Evolutionary conservation across 352 stramenopile species (phyloP), one percentile per base, ranked within the genome.

Genomic region (Pythium dissimile): DNA sequence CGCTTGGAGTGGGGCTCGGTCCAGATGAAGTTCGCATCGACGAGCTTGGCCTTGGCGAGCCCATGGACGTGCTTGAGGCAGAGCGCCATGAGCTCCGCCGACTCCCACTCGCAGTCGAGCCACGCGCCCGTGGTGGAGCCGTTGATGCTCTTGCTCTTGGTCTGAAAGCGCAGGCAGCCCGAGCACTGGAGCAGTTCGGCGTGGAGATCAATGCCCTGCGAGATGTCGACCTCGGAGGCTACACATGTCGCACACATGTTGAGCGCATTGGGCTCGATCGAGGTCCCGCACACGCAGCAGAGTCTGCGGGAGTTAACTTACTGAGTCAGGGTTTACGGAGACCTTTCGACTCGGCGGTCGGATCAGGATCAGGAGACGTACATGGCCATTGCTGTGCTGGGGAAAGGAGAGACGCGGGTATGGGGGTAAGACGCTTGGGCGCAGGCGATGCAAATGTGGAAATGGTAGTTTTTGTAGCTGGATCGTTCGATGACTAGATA

Each of bases 1-100:
- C 84, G 80, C 48, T 89, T 88, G 15, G 75, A 88, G 67, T 94
- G 84, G 15, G 75, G 82, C 58, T 94, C 84, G 2, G 84, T 94
- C 84, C 84, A 94, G 49, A 94, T 77, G 53, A 89, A 92, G 9
- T 65, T 71, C 7, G 84, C 84, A 66, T 94, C 84, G 12, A 89
- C 65, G 28, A 94, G 69, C 53, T 92, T 92, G 47, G 68, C 79
- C 59, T 87, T 87, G 43, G 54, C 59, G 18, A 92, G 72, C 0
- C 75, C 75, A 6, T 75, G 62, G 32, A 92, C 61, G 62, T 71
- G 85, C 76, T 90, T 90, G 27, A 92, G 70, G 45, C 80, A 89
- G 32, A 92, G 68, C 58, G 80, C 79, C 71, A 92, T 79, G 39
- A 92, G 70, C 56, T 93, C 83, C 11, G 67, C 72, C 9, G 80